Evolutionary conservation across 768 basidiomycete species (phyloP), one percentile per base, ranked within the genome.

Genomic region (Lactarius psammicola): DNA sequence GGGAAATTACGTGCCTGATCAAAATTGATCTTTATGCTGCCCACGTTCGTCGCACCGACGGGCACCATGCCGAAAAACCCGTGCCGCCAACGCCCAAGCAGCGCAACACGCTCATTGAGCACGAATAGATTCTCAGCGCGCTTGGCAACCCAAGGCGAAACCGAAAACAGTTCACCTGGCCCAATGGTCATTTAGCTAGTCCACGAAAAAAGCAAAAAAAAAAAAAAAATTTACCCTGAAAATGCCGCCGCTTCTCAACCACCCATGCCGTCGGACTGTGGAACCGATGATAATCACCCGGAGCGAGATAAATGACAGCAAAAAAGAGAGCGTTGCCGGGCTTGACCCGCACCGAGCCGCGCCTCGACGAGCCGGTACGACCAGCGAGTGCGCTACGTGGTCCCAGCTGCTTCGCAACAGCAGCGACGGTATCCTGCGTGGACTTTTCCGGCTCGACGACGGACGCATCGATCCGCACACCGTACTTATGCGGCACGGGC

Each of bases 11-110:
- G 59, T 54, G 89, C 90, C 74, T 89, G 81, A 75, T 99, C 97
- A 76, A 99, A 99, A 75, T 97, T 95, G 74, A 99, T 84, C 70
- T 89, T 89, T 77, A 99, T 98, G 68, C 89, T 91, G 5, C 97
- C 97, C 59, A 98, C 97, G 75, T 99, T 98, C 13, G 96, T 98
- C 2, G 97, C 97, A 3, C 97, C 97, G 33, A 99, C 96, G 11
- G 97, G 97, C 0, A 97, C 87, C 94, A 98, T 98, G 31, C 89
- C 81, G 76, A 97, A 99, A 82, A 98, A 98, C 1, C 97, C 97
- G 71, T 97, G 80, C 73, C 86, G 87, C 97, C 97, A 98, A 62
- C 93, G 80, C 7, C 97, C 97, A 34, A 98, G 85, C 26, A 99
- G 81, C 2, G 95, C 94, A 10, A 98, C 96, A 28, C 97, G 88